Percentiles rank a stretch among this genome's conserved stretches.
Conservation (phyloP, 768 basidiomycete species). For the Roridomyces roridus region DNA sequence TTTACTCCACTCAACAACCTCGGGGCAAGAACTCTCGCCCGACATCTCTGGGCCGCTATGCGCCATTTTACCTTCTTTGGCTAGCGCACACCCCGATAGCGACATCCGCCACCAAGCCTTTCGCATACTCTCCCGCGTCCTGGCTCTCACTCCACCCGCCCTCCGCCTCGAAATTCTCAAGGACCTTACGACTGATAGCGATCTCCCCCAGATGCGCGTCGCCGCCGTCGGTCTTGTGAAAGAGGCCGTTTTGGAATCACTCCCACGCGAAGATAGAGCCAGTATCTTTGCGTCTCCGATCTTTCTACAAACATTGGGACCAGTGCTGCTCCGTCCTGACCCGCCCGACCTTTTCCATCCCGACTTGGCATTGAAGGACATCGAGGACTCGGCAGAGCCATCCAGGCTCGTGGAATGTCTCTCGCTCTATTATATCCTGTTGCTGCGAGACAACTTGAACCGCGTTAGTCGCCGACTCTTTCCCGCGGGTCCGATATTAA, state of each 20-base stretch:
- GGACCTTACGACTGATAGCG: constrained; percentile 54
- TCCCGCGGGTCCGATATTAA: not conserved
- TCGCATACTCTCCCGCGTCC: constrained; percentile 60
- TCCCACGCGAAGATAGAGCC: constrained; percentile 31
- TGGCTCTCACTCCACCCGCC: constrained; percentile 52
- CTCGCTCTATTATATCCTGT: constrained; percentile 69
- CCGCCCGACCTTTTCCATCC: constrained; percentile 57
- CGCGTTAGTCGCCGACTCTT: constrained; percentile 41
- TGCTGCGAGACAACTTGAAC: constrained; percentile 64
- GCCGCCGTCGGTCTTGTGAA: constrained; percentile 74
- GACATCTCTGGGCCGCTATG: constrained; percentile 57
- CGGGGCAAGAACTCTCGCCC: constrained; percentile 37
- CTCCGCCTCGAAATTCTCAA: constrained; percentile 60
- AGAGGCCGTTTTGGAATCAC: constrained; percentile 64
- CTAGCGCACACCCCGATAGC: constrained; percentile 67
- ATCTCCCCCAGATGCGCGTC: constrained; percentile 71
- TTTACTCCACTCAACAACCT: constrained; percentile 43
- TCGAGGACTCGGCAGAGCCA: constrained; percentile 64
- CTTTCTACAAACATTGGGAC: constrained; percentile 64
- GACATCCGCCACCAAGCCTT: constrained; percentile 64
- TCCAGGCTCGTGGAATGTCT: constrained; percentile 68
- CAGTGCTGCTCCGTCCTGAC: constrained; percentile 61
- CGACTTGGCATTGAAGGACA: constrained; percentile 44
- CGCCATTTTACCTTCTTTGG: constrained; percentile 57
- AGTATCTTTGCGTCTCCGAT: constrained; percentile 60